Conservation (phyloP, 139 green algal genomes). For the Chlorella sp. region DNA sequence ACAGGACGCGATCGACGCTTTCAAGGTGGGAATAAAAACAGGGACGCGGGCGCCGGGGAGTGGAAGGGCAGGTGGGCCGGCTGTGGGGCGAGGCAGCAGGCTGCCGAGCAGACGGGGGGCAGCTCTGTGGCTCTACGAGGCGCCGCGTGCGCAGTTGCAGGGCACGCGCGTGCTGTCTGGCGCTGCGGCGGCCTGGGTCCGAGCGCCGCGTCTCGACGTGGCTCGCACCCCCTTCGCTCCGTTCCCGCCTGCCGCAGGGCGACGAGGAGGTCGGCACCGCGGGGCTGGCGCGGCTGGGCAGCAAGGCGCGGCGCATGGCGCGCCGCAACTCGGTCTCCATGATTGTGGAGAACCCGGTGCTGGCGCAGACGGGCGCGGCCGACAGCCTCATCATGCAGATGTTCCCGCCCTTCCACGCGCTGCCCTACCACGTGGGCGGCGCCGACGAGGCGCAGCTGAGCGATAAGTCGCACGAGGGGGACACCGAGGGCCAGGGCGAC, state of each 20-base stretch:
- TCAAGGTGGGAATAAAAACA: background rate
- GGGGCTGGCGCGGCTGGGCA: slow-evolving; percentile 20
- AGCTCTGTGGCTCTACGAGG: no score
- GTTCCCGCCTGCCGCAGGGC: slow-evolving; percentile 17
- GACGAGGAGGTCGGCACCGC: slow-evolving; percentile 41
- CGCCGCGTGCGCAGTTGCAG: no score
- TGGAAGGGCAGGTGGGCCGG: no score
- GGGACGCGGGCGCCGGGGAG: no score
- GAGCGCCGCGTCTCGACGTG: no score
- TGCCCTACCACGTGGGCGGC: slow-evolving; percentile 19
- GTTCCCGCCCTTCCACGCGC: slow-evolving; percentile 23
- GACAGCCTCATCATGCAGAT: slow-evolving; percentile 27
- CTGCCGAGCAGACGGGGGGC: no score
- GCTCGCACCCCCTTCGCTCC: no score
- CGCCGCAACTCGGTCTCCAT: slow-evolving; percentile 51
- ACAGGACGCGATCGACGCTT: slow-evolving; percentile 66
- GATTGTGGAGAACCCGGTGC: slow-evolving; percentile 54
- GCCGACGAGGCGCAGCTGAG: slow-evolving; percentile 1
- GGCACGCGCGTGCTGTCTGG: no score
- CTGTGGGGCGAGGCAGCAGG: no score
- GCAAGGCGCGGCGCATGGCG: slow-evolving; percentile 31
- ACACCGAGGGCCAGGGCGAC: slow-evolving; percentile 34
- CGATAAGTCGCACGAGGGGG: slow-evolving; percentile 20
- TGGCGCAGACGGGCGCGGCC: slow-evolving; percentile 38
- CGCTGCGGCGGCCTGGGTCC: no score